These are phyloP conservation scores for Calophaca sinica DNA, from an alignment of 306 rosid species.

Conservation along the genomic window DNA sequence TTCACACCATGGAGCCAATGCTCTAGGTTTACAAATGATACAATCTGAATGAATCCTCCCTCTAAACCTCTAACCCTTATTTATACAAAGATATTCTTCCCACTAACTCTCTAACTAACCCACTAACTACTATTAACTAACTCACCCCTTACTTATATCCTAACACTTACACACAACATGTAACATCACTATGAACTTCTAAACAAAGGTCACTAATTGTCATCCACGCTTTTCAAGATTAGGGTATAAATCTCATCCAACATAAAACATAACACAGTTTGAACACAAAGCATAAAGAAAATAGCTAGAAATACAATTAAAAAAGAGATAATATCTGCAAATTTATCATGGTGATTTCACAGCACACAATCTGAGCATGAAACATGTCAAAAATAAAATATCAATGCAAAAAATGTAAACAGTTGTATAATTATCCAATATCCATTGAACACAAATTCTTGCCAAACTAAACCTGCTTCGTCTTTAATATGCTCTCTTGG, in stretches of 20 bases:
- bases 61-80: no score
- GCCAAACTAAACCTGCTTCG: conserved; percentile 79
- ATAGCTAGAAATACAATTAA: conserved; percentile 12
- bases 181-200: background rate
- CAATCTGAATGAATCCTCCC: no score
- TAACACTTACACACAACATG: conserved; percentile 4
- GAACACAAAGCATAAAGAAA: conserved; percentile 5
- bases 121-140: no score
- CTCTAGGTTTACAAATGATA: no score
- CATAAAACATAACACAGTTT: conserved; percentile 11
- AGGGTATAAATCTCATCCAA: background rate
- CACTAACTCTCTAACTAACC: no score
- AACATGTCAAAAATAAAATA: conserved; percentile 29
- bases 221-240: conserved; percentile 24
- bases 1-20: no score
- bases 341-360: conserved; percentile 28
- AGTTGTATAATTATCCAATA: conserved; percentile 25
- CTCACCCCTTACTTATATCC: no score
- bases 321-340: background rate
- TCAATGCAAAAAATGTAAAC: conserved; percentile 13
- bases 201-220: conserved; percentile 5
- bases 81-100: no score
- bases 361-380: conserved; percentile 21
- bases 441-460: conserved; percentile 36
- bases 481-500: conserved; percentile 80